Conservation (phyloP, 805 yeast species). For the Jamesozyma spencerorum region DNA sequence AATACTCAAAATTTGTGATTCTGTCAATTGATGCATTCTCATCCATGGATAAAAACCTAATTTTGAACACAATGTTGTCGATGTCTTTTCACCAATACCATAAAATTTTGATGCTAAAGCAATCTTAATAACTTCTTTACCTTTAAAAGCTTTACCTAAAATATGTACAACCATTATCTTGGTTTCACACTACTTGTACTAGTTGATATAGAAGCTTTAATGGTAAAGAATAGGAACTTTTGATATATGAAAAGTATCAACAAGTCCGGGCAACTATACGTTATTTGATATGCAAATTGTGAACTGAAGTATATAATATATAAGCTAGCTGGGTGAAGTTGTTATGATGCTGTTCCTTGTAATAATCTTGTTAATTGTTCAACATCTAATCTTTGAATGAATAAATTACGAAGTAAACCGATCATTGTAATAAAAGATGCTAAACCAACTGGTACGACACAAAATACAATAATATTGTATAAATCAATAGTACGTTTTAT, state of each 20-base stretch:
- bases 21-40: conserved; percentile 89
- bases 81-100: conserved; percentile 73
- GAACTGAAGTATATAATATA: no score
- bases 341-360: no score
- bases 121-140: conserved; percentile 32
- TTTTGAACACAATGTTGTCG: conserved; percentile 71
- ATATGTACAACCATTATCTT: conserved; percentile 45
- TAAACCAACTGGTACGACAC: conserved; percentile 95
- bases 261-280: neutral
- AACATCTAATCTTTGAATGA: conserved; percentile 63
- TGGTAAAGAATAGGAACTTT: no score
- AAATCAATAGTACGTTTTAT: conserved; percentile 63
- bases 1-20: conserved; percentile 75
- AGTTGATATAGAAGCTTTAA: no score
- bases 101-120: conserved; percentile 77
- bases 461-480: conserved; percentile 84
- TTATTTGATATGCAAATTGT: no score
- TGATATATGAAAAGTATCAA: no score
- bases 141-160: conserved; percentile 42
- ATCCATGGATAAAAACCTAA: conserved; percentile 86
- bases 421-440: conserved; percentile 92
- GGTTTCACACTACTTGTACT: no score
- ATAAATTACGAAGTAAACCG: conserved; percentile 63
- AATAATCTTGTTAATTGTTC: conserved; percentile 27
- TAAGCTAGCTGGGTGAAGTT: no score